phyloP scores from a whole-genome alignment of 768 basidiomycete genomes.

The Tylopilus balloui region DNA sequence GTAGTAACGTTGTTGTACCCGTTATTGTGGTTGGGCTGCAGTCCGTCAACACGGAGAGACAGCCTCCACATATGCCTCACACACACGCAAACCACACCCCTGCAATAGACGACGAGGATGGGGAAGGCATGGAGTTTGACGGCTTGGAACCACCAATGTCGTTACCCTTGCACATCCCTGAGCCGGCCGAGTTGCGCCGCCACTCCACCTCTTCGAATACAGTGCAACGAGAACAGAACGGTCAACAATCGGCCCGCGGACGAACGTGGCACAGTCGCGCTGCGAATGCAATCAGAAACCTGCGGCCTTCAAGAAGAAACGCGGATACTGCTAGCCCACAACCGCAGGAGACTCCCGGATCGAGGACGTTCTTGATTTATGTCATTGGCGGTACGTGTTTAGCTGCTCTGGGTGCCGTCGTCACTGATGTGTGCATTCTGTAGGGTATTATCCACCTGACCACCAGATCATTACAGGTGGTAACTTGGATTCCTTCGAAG shows the following conservation, averaged over 20 bases:
- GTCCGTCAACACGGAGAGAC: slow-evolving; percentile 54
- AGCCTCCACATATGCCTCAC: slow-evolving; percentile 22
- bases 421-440: slow-evolving; percentile 5
- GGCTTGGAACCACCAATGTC: slow-evolving; percentile 23
- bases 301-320: slow-evolving; percentile 38
- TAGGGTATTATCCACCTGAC: slow-evolving; percentile 89
- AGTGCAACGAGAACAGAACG: slow-evolving; percentile 13
- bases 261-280: slow-evolving; percentile 59
- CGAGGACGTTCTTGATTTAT: slow-evolving; percentile 81
- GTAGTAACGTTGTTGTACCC: slow-evolving; percentile 56
- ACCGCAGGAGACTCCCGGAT: slow-evolving; percentile 21
- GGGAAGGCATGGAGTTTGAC: slow-evolving; percentile 27
- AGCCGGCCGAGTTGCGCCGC: slow-evolving; percentile 22
- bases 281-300: slow-evolving; percentile 55
- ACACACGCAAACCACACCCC: slow-evolving; percentile 9
- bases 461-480: slow-evolving; percentile 86
- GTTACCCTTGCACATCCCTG: slow-evolving; percentile 26
- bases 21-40: slow-evolving; percentile 83
- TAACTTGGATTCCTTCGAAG: slow-evolving; percentile 75
- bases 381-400: slow-evolving; percentile 68
- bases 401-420: neutral
- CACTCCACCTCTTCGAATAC: slow-evolving; percentile 9
- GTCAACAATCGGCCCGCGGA: slow-evolving; percentile 28
- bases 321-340: slow-evolving; percentile 20
- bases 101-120: slow-evolving; percentile 23